Percentiles rank a stretch among this genome's conserved stretches.
phyloP scores from a whole-genome alignment of 805 yeast genomes.

The Saccharomycopsis fermentans region DNA sequence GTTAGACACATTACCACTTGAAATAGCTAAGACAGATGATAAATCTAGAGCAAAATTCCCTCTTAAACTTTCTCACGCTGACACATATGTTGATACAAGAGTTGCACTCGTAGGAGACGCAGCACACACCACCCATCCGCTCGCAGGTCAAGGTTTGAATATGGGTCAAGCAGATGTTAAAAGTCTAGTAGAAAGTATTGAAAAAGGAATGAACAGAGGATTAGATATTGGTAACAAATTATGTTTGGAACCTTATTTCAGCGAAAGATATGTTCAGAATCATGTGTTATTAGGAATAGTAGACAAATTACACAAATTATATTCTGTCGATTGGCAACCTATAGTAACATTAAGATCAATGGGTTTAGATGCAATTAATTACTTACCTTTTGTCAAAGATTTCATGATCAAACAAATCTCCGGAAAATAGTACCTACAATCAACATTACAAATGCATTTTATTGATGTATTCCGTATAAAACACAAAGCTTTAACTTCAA shows the following conservation, averaged over 20 bases:
- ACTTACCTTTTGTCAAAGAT: slow-evolving; percentile 54
- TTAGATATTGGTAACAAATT: slow-evolving; percentile 77
- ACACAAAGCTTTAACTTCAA: no score
- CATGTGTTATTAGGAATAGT: slow-evolving; percentile 78
- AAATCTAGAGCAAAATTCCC: slow-evolving; percentile 83
- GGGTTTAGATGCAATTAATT: slow-evolving; percentile 66
- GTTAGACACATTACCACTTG: slow-evolving; percentile 51
- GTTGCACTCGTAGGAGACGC: slow-evolving; percentile 97
- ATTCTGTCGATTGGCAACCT: slow-evolving; percentile 63
- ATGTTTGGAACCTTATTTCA: slow-evolving; percentile 79
- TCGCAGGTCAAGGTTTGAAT: slow-evolving; percentile 96
- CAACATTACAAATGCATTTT: no score
- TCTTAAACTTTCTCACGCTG: slow-evolving; percentile 79
- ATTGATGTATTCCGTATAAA: no score
- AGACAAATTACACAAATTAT: slow-evolving; percentile 84
- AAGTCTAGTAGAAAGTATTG: slow-evolving; percentile 56
- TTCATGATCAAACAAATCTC: slow-evolving; percentile 52
- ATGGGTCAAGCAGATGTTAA: slow-evolving; percentile 95
- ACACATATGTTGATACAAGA: slow-evolving; percentile 72
- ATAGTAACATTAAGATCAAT: slow-evolving; percentile 63
- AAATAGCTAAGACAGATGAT: slow-evolving; percentile 45
- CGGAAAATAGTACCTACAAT: slow-evolving; percentile 20
- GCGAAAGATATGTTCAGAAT: slow-evolving; percentile 71
- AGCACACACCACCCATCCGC: slow-evolving; percentile 94
- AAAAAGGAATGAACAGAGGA: slow-evolving; percentile 64